These are phyloP conservation scores for Hypoxylon sp. DNA, from an alignment of 2,329 filamentous ascomycete genomes.

Conservation along the genomic window DNA sequence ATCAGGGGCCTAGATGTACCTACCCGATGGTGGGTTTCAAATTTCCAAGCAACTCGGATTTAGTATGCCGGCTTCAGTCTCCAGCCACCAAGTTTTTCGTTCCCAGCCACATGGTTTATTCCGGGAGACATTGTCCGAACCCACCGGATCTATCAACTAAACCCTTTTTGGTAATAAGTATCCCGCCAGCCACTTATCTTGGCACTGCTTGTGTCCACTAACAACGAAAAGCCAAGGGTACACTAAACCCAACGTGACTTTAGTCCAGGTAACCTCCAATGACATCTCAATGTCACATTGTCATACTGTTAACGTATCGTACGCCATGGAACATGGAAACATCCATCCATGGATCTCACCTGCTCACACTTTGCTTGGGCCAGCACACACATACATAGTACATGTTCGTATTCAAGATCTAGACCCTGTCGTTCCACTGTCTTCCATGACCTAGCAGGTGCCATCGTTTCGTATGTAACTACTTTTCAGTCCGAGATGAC, in stretches of 20 bases:
- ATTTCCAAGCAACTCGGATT: not conserved
- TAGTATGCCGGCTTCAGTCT: constrained; percentile 5
- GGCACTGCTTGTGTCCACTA: constrained; percentile 31
- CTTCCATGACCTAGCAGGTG: constrained; percentile 19
- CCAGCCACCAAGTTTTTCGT: constrained; percentile 31
- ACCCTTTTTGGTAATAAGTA: not conserved
- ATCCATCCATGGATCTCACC: constrained; percentile 25
- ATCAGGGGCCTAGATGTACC: constrained; percentile 5
- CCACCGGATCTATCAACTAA: constrained; percentile 10
- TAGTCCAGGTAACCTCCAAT: constrained; percentile 18
- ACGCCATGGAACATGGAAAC: constrained; percentile 20
- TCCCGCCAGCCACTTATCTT: constrained; percentile 34
- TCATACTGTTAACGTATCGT: constrained; percentile 15
- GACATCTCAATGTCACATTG: constrained; percentile 24
- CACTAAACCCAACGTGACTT: constrained; percentile 17
- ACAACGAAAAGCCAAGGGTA: not conserved
- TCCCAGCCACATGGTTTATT: constrained; percentile 37
- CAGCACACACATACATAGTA: constrained; percentile 28
- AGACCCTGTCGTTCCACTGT: constrained; percentile 35
- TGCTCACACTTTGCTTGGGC: constrained; percentile 31
- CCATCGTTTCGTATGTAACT: constrained; percentile 7
- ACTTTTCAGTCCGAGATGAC: constrained; percentile 36
- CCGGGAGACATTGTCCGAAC: constrained; percentile 12
- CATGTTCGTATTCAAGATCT: constrained; percentile 38
- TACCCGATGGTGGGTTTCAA: constrained; percentile 1